Base-by-base conservation (phyloP, 768 basidiomycete species). In the Amanita pseudoporphyria region DNA sequence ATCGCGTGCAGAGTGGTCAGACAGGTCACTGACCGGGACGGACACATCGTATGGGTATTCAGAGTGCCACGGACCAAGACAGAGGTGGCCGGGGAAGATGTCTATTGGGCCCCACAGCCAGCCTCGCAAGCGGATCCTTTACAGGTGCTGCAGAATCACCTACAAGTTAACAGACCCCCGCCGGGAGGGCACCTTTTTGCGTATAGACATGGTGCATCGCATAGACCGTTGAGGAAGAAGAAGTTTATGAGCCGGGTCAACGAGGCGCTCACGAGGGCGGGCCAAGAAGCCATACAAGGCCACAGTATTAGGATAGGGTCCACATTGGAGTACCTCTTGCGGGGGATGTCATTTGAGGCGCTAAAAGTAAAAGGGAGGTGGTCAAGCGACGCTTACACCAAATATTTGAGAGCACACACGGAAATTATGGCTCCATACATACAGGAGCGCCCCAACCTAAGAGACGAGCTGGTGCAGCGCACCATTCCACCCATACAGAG, bases 61-160 rank as follows among this genome's bases (percentile, higher is more conserved):
- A 54, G 54, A 39, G 7, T 70, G 0, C 65, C 63, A 0, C 14
- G 49, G 3, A 69, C 65, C 1, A 69, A 71, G 39, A 33, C 53
- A 0, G 31, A 49, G 0, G 24, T 19, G 0, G 22, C 47, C 1
- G 67, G 67, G 0, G 64, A 72, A 31, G 64, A 67, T 9, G 50
- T 70, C 1, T 60, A 53, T 42, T 66, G 66, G 52, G 61, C 68
- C 1, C 16, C 30, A 5, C 69, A 72, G 42, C 6, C 53, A 1
- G 60, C 59, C 1, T 44, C 43, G 4, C 9, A 38, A 0, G 42
- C 60, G 0, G 66, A 71, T 43, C 68, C 67, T 0, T 22, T 43
- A 0, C 31, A 30, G 0, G 57, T 61, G 0, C 47, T 68, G 0
- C 19, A 19, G 0, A 60, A 61, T 39, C 67, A 70, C 35, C 35